phyloP scores from a whole-genome alignment of 257 asterid species.

The Leonotis leonurus region DNA sequence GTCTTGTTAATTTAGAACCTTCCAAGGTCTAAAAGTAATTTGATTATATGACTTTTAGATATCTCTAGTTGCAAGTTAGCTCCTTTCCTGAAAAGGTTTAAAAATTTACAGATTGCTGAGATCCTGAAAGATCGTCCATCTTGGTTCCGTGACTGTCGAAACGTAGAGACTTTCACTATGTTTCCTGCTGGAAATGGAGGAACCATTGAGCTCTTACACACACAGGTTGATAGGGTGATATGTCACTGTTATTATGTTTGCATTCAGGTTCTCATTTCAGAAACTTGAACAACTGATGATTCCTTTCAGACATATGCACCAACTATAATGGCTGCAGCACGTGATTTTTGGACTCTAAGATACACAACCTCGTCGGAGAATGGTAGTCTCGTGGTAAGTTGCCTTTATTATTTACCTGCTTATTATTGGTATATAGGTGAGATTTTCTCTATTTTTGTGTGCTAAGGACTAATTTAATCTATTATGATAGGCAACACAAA shows the following conservation, averaged over 20 bases:
- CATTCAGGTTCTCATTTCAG: neutral
- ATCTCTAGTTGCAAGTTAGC: neutral
- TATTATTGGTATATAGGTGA: no score
- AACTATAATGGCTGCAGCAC: slow-evolving; percentile 89
- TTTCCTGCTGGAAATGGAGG: slow-evolving; percentile 93
- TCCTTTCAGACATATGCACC: slow-evolving; percentile 82
- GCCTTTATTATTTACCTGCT: slow-evolving; percentile 1
- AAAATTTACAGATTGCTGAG: slow-evolving; percentile 65
- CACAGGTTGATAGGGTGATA: slow-evolving; percentile 49
- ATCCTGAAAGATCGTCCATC: slow-evolving; percentile 92
- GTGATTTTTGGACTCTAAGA: slow-evolving; percentile 96
- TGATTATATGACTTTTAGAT: neutral
- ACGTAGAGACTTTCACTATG: slow-evolving; percentile 76
- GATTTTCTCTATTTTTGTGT: no score
- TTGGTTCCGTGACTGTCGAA: slow-evolving; percentile 98
- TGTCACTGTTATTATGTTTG: neutral
- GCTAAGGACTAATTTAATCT: no score
- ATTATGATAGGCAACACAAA: no score
- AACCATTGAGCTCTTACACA: slow-evolving; percentile 74
- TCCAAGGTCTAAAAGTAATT: slow-evolving; percentile 42
- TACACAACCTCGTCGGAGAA: slow-evolving; percentile 84
- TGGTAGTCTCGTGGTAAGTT: slow-evolving; percentile 88
- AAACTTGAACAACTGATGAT: neutral
- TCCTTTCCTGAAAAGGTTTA: neutral
- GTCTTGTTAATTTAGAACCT: slow-evolving; percentile 91